Evolutionary conservation across 2,329 filamentous ascomycete species (phyloP), one percentile per base, ranked within the genome.

Genomic region (Aquanectria penicillioides): DNA sequence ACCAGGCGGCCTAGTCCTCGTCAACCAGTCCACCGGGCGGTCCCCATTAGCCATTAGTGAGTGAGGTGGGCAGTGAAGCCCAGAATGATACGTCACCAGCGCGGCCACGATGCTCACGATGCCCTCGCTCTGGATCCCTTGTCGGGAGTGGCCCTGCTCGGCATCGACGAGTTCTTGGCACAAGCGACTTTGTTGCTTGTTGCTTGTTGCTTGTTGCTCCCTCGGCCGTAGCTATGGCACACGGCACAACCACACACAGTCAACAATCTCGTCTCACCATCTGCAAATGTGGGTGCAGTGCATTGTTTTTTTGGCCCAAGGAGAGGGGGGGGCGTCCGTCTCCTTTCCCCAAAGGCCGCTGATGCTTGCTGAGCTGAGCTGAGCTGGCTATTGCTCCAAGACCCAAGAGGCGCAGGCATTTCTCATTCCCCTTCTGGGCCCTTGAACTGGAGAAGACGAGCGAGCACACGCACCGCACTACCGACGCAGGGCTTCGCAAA

Each of bases 301-400:
- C 50, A 46, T 47, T 31, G n/a, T 23, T 26, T 23, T n/a, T 20
- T 15, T 11, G 23, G 15, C 38, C 18, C 13, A 20, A n/a, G 13
- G 31, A 5, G 15, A 13, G 15, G 15, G 17, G 37, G n/a, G n/a
- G n/a, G n/a, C n/a, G n/a, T n/a, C n/a, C n/a, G n/a, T n/a, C n/a
- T n/a, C n/a, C n/a, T n/a, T n/a, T 28, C 34, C 13, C 51, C 23
- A 12, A 38, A 57, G 38, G 54, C 54, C 46, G 46, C 54, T 57
- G 54, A 57, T 57, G 54, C 38, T 46, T 44, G 54, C 54, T 46
- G 44, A 50, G 43, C 43, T 48, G 51, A 54, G 53, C 44, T 46
- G 53, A 44, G 46, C 46, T 40, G 40, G 15, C 29, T 13, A 22
- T 31, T 8, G 9, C 22, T 17, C 31, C n/a, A 10, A 10, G 29